phyloP scores from a whole-genome alignment of 495 filamentous ascomycete species.

The Cenococcum geophilum region DNA sequence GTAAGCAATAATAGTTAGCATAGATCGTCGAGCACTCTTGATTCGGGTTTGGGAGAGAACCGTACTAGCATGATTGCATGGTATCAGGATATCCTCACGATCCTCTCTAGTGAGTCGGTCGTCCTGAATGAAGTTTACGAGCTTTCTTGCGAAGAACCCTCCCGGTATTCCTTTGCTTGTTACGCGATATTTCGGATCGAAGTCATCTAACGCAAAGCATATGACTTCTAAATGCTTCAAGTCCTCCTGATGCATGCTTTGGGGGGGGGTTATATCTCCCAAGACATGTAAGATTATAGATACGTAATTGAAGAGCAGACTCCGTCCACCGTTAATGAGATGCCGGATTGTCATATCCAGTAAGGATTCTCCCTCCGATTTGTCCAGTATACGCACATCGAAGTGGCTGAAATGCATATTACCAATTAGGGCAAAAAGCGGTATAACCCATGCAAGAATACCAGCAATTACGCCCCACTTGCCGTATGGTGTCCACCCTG shows the following conservation, averaged over 20 bases:
- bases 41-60: constrained; percentile 14
- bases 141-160: not conserved
- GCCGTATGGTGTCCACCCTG: constrained; percentile 14
- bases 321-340: not conserved
- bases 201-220: constrained; percentile 9
- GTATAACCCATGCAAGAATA: constrained; percentile 13
- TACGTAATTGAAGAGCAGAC: constrained; percentile 11
- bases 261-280: not conserved
- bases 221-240: constrained; percentile 2
- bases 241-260: not conserved
- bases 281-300: constrained; percentile 16
- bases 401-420: constrained; percentile 24
- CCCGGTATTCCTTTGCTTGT: not conserved
- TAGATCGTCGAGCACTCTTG: constrained; percentile 15
- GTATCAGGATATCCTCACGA: constrained; percentile 4
- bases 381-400: not conserved
- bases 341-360: not conserved
- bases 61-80: constrained; percentile 2
- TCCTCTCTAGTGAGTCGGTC: not conserved
- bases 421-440: constrained; percentile 17
- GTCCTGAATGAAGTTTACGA: not conserved
- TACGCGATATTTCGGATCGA: constrained; percentile 3
- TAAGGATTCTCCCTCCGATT: not conserved
- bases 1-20: constrained; percentile 15
- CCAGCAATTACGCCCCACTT: constrained; percentile 18